Base-by-base conservation (phyloP, 1,139 yeast genomes). In the Kazachstania sp. region DNA sequence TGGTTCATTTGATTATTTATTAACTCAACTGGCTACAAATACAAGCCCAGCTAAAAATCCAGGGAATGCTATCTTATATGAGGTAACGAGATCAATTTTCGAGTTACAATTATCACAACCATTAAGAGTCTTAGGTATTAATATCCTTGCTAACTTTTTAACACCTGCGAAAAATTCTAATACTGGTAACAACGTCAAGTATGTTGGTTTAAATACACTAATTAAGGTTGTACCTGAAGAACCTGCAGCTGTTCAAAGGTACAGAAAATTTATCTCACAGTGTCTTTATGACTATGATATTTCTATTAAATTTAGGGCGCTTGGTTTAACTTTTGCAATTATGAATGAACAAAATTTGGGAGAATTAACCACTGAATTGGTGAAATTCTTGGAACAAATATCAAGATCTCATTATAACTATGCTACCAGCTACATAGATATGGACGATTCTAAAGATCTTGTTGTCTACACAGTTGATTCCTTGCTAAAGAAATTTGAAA, bases 241-340 rank as follows among this genome's bases (percentile, higher is more conserved):
- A 60, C 97, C 97, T 0, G 72, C 80, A 49, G 97, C 97, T 0
- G 97, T 94, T 16, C 97, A 92, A 67, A 80, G 97, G 61, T 97
- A 92, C 66, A 75, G 96, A 49, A 71, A 83, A 32, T 88, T 88
- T 26, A 86, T 94, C 53, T 83, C 92, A 18, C 79, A 78, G 45
- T 94, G 98, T 71, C 72, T 94, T 54, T 75, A 78, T 44, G 98
- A 94, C 66, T 83, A 83, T 2, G 99, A 94, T 65, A 75, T 90
- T 46, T 88, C 97, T 2, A 94, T 94, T 58, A 81, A 95, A 59
- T 80, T 96, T 65, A 77, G 98, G 59, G 95, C 98, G 0, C 71
- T 94, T 55, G 98, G 92, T 64, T 75, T 94, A 51, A 79, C 95
- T 3, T 94, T 88, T 69, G 95, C 94, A 30, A 85, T 92, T 20